phyloP scores from a whole-genome alignment of 1,284 basidiomycete genomes.

The Moesziomyces sp. region DNA sequence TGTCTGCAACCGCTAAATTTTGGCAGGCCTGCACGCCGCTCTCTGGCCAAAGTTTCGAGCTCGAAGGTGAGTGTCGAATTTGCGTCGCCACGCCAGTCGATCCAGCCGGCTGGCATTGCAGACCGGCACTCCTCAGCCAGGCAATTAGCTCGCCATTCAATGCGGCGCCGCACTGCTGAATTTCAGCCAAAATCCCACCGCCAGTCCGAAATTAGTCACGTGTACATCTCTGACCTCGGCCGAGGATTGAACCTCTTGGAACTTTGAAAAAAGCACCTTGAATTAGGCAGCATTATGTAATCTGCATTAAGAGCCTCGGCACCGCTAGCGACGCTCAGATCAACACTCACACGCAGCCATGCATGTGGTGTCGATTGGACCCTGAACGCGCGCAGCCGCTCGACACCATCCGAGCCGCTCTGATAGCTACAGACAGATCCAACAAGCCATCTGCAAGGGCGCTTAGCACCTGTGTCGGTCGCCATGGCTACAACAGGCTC shows the following conservation, averaged over 20 bases:
- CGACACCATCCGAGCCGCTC: neutral
- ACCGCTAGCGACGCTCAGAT: conserved; percentile 17
- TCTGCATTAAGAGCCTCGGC: neutral
- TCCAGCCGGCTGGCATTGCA: no score
- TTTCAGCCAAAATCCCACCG: no score
- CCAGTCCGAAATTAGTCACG: neutral
- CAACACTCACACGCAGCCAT: conserved; percentile 16
- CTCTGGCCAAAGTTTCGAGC: conserved; percentile 1
- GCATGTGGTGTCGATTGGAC: conserved; percentile 22
- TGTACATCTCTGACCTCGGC: neutral
- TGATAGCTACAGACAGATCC: no score
- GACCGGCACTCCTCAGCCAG: no score
- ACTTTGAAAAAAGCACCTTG: no score
- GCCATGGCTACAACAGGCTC: conserved; percentile 8
- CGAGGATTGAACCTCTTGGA: neutral
- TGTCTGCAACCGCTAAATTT: conserved; percentile 18
- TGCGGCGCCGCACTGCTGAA: no score
- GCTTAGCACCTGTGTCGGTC: neutral
- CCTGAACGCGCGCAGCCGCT: conserved; percentile 11
- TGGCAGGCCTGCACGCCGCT: conserved; percentile 15
- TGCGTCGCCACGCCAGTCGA: neutral
- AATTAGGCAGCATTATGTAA: conserved; percentile 23
- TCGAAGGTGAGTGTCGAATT: neutral
- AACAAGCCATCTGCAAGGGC: no score
- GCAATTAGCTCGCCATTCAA: no score